Conservation (phyloP, 2,329 filamentous ascomycete species). For the Pezicula rhizophila region DNA sequence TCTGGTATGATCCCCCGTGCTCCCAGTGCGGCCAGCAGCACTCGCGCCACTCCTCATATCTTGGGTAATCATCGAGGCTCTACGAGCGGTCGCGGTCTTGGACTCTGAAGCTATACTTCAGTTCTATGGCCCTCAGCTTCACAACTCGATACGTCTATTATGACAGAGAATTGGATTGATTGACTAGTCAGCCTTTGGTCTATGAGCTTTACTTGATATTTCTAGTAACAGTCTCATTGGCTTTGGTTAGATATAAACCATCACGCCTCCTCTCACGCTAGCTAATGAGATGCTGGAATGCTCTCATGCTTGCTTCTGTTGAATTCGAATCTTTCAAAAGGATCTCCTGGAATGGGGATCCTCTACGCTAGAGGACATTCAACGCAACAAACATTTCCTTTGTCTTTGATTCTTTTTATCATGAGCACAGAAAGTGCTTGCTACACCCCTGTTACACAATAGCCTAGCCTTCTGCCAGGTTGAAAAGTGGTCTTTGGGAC, state of each 20-base stretch:
- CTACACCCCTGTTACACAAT: not conserved
- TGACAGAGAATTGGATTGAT: slow-evolving; percentile 3
- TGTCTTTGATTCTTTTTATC: not conserved
- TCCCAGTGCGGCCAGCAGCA: not conserved
- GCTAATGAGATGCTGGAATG: slow-evolving; percentile 25
- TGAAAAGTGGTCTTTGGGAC: not conserved
- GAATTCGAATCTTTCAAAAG: slow-evolving; percentile 5
- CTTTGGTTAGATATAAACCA: slow-evolving; percentile 9
- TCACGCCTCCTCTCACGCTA: slow-evolving; percentile 6
- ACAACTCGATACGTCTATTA: not conserved
- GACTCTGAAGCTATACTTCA: not conserved
- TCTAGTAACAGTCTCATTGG: slow-evolving; percentile 14
- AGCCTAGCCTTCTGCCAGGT: not conserved
- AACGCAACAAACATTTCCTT: not conserved
- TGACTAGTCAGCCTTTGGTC: slow-evolving; percentile 11
- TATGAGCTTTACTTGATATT: slow-evolving; percentile 13
- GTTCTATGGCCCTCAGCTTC: slow-evolving; percentile 1
- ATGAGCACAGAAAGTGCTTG: not conserved
- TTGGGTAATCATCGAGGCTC: not conserved
- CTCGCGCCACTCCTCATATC: not conserved
- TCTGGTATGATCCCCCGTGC: slow-evolving; percentile 2
- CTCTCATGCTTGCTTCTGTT: slow-evolving; percentile 17
- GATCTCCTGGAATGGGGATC: not conserved
- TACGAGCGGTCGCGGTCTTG: not conserved
- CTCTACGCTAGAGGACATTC: not conserved